Evolutionary conservation across 352 stramenopile species (phyloP).

Genomic region (Phytophthora sp.): DNA sequence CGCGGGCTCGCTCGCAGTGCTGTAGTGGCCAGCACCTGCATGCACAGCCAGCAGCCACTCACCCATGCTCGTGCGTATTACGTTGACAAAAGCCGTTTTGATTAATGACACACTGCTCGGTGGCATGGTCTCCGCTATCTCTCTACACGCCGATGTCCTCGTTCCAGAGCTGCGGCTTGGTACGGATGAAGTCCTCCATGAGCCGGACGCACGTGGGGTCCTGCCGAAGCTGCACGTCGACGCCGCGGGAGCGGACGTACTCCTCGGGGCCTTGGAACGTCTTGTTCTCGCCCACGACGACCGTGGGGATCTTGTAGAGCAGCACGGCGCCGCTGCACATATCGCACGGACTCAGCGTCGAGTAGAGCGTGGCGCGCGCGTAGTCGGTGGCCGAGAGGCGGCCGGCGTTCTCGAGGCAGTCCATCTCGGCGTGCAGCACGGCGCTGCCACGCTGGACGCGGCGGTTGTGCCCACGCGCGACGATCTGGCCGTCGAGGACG

Average conservation of each 20-base stretch:
- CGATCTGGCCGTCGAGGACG: conserved; percentile 37
- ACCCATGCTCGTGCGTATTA: conserved; percentile 12
- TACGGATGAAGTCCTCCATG: conserved; percentile 45
- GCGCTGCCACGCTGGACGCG: conserved; percentile 43
- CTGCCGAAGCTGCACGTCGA: conserved; percentile 37
- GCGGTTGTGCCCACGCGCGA: conserved; percentile 45
- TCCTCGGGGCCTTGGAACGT: conserved; percentile 46
- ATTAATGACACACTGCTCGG: background rate
- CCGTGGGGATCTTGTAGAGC: conserved; percentile 51
- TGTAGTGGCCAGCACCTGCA: conserved; percentile 58
- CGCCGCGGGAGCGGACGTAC: conserved; percentile 37
- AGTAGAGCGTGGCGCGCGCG: conserved; percentile 42
- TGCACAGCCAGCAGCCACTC: conserved; percentile 74
- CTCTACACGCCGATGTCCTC: conserved; percentile 37
- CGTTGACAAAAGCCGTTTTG: conserved; percentile 10
- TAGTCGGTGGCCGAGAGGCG: conserved; percentile 45
- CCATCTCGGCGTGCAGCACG: conserved; percentile 50
- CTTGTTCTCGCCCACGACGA: conserved; percentile 52
- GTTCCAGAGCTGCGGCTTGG: conserved; percentile 40
- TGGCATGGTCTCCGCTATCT: background rate
- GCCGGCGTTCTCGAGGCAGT: conserved; percentile 44
- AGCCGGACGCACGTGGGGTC: conserved; percentile 40
- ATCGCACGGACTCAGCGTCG: conserved; percentile 46
- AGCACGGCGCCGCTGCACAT: conserved; percentile 54
- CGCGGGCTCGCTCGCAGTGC: conserved; percentile 35